Conservation (phyloP, 805 yeast species). For the Candida lessepsii region DNA sequence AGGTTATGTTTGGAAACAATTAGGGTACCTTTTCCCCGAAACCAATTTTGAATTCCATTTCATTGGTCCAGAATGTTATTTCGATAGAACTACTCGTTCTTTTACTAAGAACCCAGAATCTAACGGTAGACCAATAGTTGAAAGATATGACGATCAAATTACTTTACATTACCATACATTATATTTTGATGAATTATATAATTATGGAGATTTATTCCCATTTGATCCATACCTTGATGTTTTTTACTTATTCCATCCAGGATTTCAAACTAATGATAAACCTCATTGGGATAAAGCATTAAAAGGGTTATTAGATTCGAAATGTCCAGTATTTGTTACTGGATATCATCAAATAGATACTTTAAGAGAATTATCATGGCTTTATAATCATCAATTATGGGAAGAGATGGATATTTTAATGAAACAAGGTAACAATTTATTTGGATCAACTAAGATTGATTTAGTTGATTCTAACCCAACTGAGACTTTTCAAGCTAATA, state of each 20-base stretch:
- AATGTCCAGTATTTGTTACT: slow-evolving; percentile 88
- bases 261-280: slow-evolving; percentile 79
- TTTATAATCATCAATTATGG: slow-evolving; percentile 54
- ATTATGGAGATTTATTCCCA: slow-evolving; percentile 93
- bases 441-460: slow-evolving; percentile 91
- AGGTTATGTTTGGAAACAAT: slow-evolving; percentile 92
- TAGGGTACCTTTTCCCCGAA: slow-evolving; percentile 80
- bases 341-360: slow-evolving; percentile 82
- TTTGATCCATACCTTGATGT: slow-evolving; percentile 95
- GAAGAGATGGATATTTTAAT: slow-evolving; percentile 80
- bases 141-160: slow-evolving; percentile 71
- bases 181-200: slow-evolving; percentile 87
- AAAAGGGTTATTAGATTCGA: slow-evolving; percentile 85
- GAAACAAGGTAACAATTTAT: slow-evolving; percentile 69
- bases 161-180: slow-evolving; percentile 82
- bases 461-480: slow-evolving; percentile 89
- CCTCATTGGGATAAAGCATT: slow-evolving; percentile 82
- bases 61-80: slow-evolving; percentile 89
- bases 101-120: slow-evolving; percentile 53
- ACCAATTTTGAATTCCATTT: slow-evolving; percentile 83
- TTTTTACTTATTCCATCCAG: slow-evolving; percentile 95
- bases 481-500: slow-evolving; percentile 90
- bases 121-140: slow-evolving; percentile 61
- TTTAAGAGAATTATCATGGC: slow-evolving; percentile 67
- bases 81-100: slow-evolving; percentile 63